Conservation (phyloP, 345 rosid species). For the Camelina neglecta region DNA sequence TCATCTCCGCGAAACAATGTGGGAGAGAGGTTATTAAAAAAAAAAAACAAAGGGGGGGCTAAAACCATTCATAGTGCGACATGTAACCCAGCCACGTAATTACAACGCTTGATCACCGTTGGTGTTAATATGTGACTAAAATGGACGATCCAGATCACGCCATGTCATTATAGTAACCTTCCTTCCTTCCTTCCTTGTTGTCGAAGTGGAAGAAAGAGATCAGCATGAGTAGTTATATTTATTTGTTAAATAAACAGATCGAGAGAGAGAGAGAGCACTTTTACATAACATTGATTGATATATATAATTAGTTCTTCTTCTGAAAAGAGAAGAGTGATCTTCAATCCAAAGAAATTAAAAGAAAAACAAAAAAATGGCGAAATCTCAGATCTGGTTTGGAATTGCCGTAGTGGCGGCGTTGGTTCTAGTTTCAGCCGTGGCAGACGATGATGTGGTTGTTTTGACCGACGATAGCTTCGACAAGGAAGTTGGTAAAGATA, state of each 20-base stretch:
- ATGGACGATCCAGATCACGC: slow-evolving; percentile 19
- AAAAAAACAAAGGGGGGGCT: not conserved
- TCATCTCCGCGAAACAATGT: slow-evolving; percentile 34
- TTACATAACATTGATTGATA: too few relatives aligned
- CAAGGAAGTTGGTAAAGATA: slow-evolving; percentile 88
- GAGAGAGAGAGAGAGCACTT: too few relatives aligned
- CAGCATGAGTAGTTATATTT: too few relatives aligned
- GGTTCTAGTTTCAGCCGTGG: slow-evolving; percentile 60
- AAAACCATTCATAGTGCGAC: slow-evolving; percentile 43
- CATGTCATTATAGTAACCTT: slow-evolving; percentile 17
- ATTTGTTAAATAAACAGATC: not conserved
- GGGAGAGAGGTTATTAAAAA: not conserved
- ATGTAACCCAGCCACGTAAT: slow-evolving; percentile 43
- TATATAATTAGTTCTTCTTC: too few relatives aligned
- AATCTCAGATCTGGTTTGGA: slow-evolving; percentile 76
- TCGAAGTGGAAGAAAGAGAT: too few relatives aligned
- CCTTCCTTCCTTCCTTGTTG: too few relatives aligned
- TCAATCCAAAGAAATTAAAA: not conserved
- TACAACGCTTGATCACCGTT: slow-evolving; percentile 22
- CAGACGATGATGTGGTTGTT: slow-evolving; percentile 88
- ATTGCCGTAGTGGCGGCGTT: slow-evolving; percentile 52
- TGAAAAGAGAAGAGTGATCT: not conserved
- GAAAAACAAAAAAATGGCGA: slow-evolving; percentile 46
- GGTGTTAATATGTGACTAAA: not conserved
- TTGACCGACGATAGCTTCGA: slow-evolving; percentile 91